These are phyloP conservation scores for Aspergillus felis DNA, from an alignment of 2,329 filamentous ascomycete genomes.

Conservation along the genomic window DNA sequence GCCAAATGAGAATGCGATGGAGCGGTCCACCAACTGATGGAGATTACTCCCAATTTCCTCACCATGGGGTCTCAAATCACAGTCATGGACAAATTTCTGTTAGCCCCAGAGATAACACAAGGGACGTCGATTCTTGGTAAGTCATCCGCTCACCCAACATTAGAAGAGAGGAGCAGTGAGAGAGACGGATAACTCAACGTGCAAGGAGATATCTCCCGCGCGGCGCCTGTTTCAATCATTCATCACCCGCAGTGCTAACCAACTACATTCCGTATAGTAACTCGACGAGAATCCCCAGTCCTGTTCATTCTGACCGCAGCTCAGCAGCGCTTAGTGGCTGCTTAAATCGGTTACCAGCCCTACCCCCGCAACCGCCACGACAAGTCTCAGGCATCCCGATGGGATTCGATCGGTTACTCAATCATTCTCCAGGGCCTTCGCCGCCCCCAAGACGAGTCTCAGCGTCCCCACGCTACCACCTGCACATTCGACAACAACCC, in stretches of 20 bases:
- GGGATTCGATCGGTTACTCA: slow-evolving; percentile 36
- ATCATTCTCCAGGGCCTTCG: slow-evolving; percentile 23
- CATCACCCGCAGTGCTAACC: not conserved
- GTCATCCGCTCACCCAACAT: not conserved
- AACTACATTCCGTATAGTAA: slow-evolving; percentile 8
- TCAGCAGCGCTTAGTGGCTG: slow-evolving; percentile 12
- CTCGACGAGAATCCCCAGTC: slow-evolving; percentile 25
- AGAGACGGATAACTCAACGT: not conserved
- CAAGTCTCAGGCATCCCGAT: slow-evolving; percentile 28
- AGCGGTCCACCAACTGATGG: slow-evolving; percentile 1
- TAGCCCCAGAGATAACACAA: slow-evolving; percentile 20
- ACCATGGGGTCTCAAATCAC: slow-evolving; percentile 21
- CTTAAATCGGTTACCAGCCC: slow-evolving; percentile 9
- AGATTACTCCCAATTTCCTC: slow-evolving; percentile 16
- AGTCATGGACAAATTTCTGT: slow-evolving; percentile 17
- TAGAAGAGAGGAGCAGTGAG: too few relatives aligned
- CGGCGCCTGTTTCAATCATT: not conserved
- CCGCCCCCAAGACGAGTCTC: slow-evolving; percentile 21
- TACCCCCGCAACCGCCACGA: slow-evolving; percentile 13
- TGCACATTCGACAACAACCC: slow-evolving; percentile 46
- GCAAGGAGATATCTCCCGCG: not conserved
- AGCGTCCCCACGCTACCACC: slow-evolving; percentile 31
- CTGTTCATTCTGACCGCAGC: slow-evolving; percentile 27
- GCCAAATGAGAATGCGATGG: not conserved
- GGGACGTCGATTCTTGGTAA: slow-evolving; percentile 34